Evolutionary conservation across 1,284 basidiomycete genomes (phyloP), one percentile per base, ranked within the genome.

Genomic region (Peniophora sp.): DNA sequence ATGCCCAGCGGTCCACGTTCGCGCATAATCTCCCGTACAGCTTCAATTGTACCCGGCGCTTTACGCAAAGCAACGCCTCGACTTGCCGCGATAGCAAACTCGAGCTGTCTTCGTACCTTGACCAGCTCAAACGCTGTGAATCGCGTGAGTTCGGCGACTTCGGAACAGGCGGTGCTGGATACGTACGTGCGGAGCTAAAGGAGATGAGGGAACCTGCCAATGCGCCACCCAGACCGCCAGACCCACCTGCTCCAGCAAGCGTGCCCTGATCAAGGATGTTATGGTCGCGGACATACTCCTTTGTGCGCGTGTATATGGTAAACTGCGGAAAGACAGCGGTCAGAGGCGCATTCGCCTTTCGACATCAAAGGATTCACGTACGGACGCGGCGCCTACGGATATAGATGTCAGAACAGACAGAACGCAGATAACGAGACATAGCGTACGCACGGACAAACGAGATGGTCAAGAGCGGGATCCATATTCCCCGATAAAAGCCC

Each of bases 381-480:
- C 27, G 27, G 92, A 95, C 35, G 87, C 85, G 43, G 89, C 87
- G 55, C 89, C 86, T 88, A 46, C 47, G 56, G 51, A 58, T 54
- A 37, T 50, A 34, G 48, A 17, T 27, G 51, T 58, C 36, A 53
- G 51, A 15, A 37, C 52, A 49, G 51, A 20, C 45, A 45, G 48
- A 35, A n/a, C 17, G 23, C 23, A 12, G 27, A 32, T 32, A 32
- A 47, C 46, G 42, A 47, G 37, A 42, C 5, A 23, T 52, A 54
- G 42, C 46, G 44, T 64, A 89, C 74, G 76, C 71, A 78, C 95
- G 88, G 62, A 98, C 95, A 63, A 96, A 94, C 5, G 93, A 95
- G 60, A 99, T 98, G 6, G 96, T 97, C 68, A 96, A 80, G 50
- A 98, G 78, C 27, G 96, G 96, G 59, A 98, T 92, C 78, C 91